A percentile compares a stretch with the other conserved stretches of the same genome.
Conservation (phyloP, 2,329 filamentous ascomycete genomes). For the Cercospora zeae-maydis region DNA sequence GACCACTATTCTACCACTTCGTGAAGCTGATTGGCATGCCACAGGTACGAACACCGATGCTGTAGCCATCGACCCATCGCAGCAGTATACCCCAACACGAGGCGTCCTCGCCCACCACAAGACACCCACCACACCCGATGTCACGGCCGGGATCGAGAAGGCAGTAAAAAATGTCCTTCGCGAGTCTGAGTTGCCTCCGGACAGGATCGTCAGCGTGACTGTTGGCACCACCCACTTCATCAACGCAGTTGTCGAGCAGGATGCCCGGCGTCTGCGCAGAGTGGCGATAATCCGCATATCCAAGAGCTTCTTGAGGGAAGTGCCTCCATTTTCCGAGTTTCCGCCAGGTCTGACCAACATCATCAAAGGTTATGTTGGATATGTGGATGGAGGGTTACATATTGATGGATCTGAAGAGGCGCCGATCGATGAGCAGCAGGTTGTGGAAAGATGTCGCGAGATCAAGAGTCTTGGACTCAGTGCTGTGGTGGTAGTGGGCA, state of each 20-base stretch:
- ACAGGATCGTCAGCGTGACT: slow-evolving; percentile 43
- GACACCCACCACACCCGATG: slow-evolving; percentile 42
- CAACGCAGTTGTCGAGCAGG: slow-evolving; percentile 36
- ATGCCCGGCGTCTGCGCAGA: slow-evolving; percentile 48
- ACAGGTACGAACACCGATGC: slow-evolving; percentile 37
- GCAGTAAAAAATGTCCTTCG: slow-evolving; percentile 39
- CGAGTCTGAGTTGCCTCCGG: slow-evolving; percentile 33
- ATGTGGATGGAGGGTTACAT: slow-evolving; percentile 50
- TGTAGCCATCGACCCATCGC: slow-evolving; percentile 33
- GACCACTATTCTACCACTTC: not conserved
- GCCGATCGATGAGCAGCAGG: slow-evolving; percentile 44
- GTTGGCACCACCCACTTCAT: slow-evolving; percentile 50
- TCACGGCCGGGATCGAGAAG: slow-evolving; percentile 42
- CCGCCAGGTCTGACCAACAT: slow-evolving; percentile 33
- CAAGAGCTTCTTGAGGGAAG: slow-evolving; percentile 33
- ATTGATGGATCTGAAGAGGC: slow-evolving; percentile 45
- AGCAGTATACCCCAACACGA: slow-evolving; percentile 26
- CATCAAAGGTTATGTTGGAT: slow-evolving; percentile 36
- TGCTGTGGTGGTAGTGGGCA: slow-evolving; percentile 54
- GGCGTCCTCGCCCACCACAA: slow-evolving; percentile 38
- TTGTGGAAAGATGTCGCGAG: slow-evolving; percentile 43
- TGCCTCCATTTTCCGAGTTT: slow-evolving; percentile 34
- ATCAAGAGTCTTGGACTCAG: slow-evolving; percentile 45
- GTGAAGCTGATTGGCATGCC: not conserved
- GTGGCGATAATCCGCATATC: slow-evolving; percentile 51